Evolutionary conservation across 2,329 filamentous ascomycete genomes (phyloP), one percentile per base, ranked within the genome.

Genomic region (Ilyonectria destructans): DNA sequence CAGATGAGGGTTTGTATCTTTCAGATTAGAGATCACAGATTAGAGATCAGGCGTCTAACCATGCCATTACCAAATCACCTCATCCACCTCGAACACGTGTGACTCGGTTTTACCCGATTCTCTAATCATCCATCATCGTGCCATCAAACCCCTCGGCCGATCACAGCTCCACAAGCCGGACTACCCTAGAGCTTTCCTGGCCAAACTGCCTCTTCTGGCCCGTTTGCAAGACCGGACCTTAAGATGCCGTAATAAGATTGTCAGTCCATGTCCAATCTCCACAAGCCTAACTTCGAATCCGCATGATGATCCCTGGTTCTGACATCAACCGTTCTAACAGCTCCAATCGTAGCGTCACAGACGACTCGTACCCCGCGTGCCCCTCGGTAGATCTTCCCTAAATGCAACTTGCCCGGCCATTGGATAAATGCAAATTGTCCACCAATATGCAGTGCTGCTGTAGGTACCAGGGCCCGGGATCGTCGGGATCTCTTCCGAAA

Each of bases 381-480:
- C 51, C 31, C 51, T 54, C 51, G 13, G 19, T 10, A 35, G 51
- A 54, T 54, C 31, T 21, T 33, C 40, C 26, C 49, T n/a, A 33
- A 51, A 66, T 66, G 68, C 56, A 60, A 43, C 43, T 62, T n/a
- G 7, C 51, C 58, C 26, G 19, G 6, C 37, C 15, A 2, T n/a
- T 74, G 71, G 71, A 49, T 74, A 74, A 74, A 74, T 72, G 15
- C 21, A 17, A 56, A 33, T 60, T 67, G 15, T 74, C 71, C 68
- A 72, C 71, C 71, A 74, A 74, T 74, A 52, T 46, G 23, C 46
- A 26, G 1, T 62, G 51, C 51, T 68, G 51, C 1, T 48, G 2
- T 19, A 6, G 8, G 10, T 26, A 12, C 10, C 12, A 40, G 15
- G 2, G 10, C 33, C 23, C 68, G 71, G 72, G 2, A 60, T n/a